Percentiles rank a stretch among this genome's conserved stretches.
These are phyloP conservation scores for Vickermania ingenoplastis DNA, from an alignment of 208 protist genomes.

Conservation along the genomic window DNA sequence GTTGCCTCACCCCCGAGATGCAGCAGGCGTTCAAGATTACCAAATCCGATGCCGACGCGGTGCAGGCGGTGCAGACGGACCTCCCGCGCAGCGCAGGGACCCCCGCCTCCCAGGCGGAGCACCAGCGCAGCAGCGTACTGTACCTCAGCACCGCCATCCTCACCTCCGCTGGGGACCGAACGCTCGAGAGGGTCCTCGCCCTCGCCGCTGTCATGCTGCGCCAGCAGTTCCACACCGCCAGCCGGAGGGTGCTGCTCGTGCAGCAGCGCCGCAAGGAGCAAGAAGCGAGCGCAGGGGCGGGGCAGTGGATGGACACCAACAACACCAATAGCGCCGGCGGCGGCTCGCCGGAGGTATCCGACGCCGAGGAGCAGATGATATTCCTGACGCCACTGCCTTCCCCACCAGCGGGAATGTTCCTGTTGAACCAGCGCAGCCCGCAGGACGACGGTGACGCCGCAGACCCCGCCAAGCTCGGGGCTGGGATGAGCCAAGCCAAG, in stretches of 20 bases:
- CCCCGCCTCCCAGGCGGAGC: not conserved
- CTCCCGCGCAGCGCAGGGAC: not conserved
- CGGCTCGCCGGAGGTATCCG: not conserved
- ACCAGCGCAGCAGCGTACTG: constrained; percentile 10
- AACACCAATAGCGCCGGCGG: not conserved
- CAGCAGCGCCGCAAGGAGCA: constrained; percentile 8
- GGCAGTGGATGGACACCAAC: not conserved
- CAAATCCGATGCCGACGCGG: constrained; percentile 17
- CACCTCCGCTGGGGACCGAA: constrained; percentile 69
- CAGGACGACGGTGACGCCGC: not conserved
- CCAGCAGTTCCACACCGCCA: constrained; percentile 51
- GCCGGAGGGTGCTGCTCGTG: constrained; percentile 14
- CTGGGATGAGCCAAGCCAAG: not conserved
- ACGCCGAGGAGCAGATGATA: not conserved
- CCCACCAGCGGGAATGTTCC: not conserved
- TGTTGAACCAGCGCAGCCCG: not conserved
- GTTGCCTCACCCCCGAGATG: constrained; percentile 44
- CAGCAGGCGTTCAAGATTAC: constrained; percentile 51
- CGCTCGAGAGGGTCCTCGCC: constrained; percentile 71
- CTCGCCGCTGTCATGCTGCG: constrained; percentile 73
- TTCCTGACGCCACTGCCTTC: not conserved
- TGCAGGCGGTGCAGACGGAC: constrained; percentile 1
- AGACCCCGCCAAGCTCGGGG: not conserved
- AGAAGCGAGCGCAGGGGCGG: constrained; percentile 3
- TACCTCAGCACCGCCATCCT: constrained; percentile 59